Percentiles rank a stretch among this genome's conserved stretches.
Conservation (phyloP, 768 basidiomycete species). For the Mycena galericulata region DNA sequence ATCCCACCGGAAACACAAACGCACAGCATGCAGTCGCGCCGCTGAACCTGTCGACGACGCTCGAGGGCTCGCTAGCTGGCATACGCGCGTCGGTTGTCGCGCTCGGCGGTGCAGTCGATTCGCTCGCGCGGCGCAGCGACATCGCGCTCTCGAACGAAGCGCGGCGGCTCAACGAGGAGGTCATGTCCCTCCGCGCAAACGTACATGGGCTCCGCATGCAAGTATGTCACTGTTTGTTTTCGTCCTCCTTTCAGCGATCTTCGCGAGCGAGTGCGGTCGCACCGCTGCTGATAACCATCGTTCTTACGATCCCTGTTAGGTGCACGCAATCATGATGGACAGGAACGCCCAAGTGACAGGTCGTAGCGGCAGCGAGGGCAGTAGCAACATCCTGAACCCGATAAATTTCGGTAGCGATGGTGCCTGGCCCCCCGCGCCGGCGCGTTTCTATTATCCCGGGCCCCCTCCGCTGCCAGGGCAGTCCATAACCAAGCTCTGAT, state of each 20-base stretch:
- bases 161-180: constrained; percentile 78
- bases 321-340: constrained; percentile 83
- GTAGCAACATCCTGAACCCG: not conserved
- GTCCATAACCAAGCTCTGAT: constrained; percentile 31
- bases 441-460: constrained; percentile 25
- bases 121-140: constrained; percentile 70
- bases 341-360: constrained; percentile 71
- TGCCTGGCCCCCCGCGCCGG: constrained; percentile 27
- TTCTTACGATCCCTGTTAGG: constrained; percentile 45
- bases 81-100: constrained; percentile 71
- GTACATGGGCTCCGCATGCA: constrained; percentile 86
- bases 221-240: constrained; percentile 64
- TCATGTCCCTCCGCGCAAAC: constrained; percentile 73
- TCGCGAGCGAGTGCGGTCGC: not conserved
- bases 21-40: constrained; percentile 66
- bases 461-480: constrained; percentile 13
- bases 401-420: constrained; percentile 22
- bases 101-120: constrained; percentile 71
- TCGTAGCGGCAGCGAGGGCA: constrained; percentile 38
- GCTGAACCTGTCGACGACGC: constrained; percentile 67
- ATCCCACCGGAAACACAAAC: constrained; percentile 33
- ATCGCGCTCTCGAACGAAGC: constrained; percentile 79
- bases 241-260: constrained; percentile 3
- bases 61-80: constrained; percentile 71
- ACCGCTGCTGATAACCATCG: constrained; percentile 17